These are phyloP conservation scores for Sherardia arvensis DNA, from an alignment of 257 asterid genomes.

Conservation along the genomic window DNA sequence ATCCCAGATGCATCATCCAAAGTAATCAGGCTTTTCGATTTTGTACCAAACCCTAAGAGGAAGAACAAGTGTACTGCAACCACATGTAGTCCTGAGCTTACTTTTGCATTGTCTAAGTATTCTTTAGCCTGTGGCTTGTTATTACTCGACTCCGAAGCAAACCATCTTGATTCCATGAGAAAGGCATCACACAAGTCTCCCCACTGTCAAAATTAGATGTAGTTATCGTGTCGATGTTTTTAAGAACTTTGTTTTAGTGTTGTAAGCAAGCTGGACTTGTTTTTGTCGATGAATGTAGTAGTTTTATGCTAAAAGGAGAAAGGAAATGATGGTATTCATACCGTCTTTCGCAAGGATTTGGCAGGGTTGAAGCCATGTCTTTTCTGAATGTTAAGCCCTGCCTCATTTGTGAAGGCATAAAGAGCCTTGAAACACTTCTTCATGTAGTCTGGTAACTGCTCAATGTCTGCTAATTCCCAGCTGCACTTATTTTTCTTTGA, in stretches of 20 bases:
- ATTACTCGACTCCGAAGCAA: slow-evolving; percentile 12
- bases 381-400: slow-evolving; percentile 11
- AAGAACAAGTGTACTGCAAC: slow-evolving; percentile 21
- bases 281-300: too few relatives aligned
- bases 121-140: slow-evolving; percentile 17
- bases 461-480: slow-evolving; percentile 30
- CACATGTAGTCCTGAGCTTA: slow-evolving; percentile 35
- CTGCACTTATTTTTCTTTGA: slow-evolving; percentile 7
- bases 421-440: slow-evolving; percentile 34
- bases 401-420: slow-evolving; percentile 30
- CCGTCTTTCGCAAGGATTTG: slow-evolving; percentile 11
- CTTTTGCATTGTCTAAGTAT: slow-evolving; percentile 34
- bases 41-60: slow-evolving; percentile 25
- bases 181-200: slow-evolving; percentile 37
- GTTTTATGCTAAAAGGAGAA: neutral
- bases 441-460: slow-evolving; percentile 38
- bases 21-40: neutral
- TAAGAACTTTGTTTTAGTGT: neutral
- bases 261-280: too few relatives aligned
- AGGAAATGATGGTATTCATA: neutral
- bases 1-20: slow-evolving; percentile 15
- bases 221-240: too few relatives aligned
- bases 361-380: slow-evolving; percentile 33
- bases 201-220: slow-evolving; percentile 31
- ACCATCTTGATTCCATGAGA: slow-evolving; percentile 43